Base-by-base conservation (phyloP, 768 basidiomycete genomes). In the Calocybe cyanea region DNA sequence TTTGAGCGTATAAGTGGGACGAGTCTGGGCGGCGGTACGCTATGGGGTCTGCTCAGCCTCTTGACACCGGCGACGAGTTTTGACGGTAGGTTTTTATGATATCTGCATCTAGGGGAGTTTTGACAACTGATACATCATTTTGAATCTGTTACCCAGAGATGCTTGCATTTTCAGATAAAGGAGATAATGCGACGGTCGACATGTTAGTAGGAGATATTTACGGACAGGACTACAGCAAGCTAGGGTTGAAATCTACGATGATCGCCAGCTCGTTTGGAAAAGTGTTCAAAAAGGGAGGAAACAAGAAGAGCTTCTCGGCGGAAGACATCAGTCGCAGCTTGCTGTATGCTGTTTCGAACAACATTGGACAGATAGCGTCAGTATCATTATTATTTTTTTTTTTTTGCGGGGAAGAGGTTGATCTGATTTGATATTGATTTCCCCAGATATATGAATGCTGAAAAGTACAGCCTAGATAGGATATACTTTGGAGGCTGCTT, bases 131-230 rank as follows among this genome's bases (percentile, higher is more conserved):
- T 15, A 41, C 36, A 33, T 43, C 21, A 36, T 21, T 41, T 49
- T 31, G 33, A 11, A 1, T 23, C 44, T 46, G 48, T n/a, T 11
- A 11, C 6, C 25, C 69, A 99, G 96, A 98, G 65, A 99, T 99
- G 95, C 72, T 99, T 54, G 80, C 83, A 7, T 75, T 99, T 17
- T 96, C 96, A 0, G 96, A 99, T 66, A 64, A 78, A 60, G 96
- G 96, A 31, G 91, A 96, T 67, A 98, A 99, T 61, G 80, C 88
- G 34, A 76, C 77, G 4, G 94, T 98, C 11, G 96, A 99, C 65
- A 98, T 98, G 95, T 83, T 98, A 38, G 94, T 99, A 36, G 95
- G 96, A 28, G 96, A 99, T 68, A 99, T 99, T 56, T 99, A 96
- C 63, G 92, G 96, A n/a, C 87, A 91, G 55, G 96, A 97, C 69